Evolutionary conservation across 2,329 filamentous ascomycete species (phyloP), one percentile per base, ranked within the genome.

Genomic region (Colletotrichum viniferum): DNA sequence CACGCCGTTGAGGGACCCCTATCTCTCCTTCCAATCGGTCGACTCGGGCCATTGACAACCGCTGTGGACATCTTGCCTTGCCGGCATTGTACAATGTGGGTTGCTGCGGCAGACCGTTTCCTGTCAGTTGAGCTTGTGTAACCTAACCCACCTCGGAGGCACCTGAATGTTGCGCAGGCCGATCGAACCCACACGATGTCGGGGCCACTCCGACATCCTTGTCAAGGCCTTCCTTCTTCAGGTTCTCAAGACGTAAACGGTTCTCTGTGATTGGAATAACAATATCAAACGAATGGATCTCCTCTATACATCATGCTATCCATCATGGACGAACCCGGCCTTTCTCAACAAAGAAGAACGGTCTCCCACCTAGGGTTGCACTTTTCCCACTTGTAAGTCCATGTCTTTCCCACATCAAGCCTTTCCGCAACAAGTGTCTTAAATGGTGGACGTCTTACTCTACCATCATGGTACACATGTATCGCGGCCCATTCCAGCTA

Each of bases 101-200:
- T 26, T 43, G 38, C 14, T 67, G 26, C 18, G 38, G 28, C 36
- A 58, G 24, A 24, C 28, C 52, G 34, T 61, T 58, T 71, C 12
- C 58, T 67, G 69, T 52, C 43, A 38, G 52, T 65, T 58, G 55
- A 32, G 30, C 36, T 55, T 48, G 69, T 63, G 69, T 74, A 56
- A 72, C 38, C 62, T 74, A 34, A 68, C 28, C 63, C 28, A 52
- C 70, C 36, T 36, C 28, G 26, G 43, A 52, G 65, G 30, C 43
- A 21, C 26, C 26, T 58, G 32, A 38, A 55, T 69, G 55, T 69
- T 60, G 66, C 32, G 55, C 55, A 69, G 52, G 56, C 32, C 34
- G 66, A 69, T 69, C 66, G 66, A 58, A 64, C 34, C 58, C 71
- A 69, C 71, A 52, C 55, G 36, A 56, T 43, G 72, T 67, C 62